These are phyloP conservation scores for Trametes gibbosa DNA, from an alignment of 768 basidiomycete genomes.

Conservation along the genomic window DNA sequence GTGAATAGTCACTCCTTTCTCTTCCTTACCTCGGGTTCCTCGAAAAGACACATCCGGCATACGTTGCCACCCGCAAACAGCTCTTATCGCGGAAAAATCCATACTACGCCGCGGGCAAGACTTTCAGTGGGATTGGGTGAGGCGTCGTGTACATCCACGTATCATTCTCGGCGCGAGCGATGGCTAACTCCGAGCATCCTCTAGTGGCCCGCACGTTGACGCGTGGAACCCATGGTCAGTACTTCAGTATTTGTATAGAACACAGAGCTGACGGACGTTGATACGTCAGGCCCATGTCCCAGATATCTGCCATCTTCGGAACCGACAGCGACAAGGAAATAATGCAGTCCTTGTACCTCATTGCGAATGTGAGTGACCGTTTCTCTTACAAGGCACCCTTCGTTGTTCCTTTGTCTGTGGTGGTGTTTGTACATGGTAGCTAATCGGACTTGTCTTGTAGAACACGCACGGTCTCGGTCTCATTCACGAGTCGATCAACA, in stretches of 20 bases:
- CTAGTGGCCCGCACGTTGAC: slow-evolving; percentile 74
- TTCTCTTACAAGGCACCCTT: not conserved
- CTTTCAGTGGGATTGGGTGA: slow-evolving; percentile 69
- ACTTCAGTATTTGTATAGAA: not conserved
- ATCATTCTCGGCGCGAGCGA: not conserved
- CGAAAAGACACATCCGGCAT: slow-evolving; percentile 53
- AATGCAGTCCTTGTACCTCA: slow-evolving; percentile 53
- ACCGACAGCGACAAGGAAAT: slow-evolving; percentile 74
- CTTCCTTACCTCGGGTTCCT: slow-evolving; percentile 80
- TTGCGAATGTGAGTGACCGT: slow-evolving; percentile 57
- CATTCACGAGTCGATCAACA: slow-evolving; percentile 72
- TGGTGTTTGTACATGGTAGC: too few species aligned
- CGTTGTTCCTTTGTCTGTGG: not conserved
- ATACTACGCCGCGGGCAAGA: slow-evolving; percentile 62
- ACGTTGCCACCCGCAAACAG: slow-evolving; percentile 60
- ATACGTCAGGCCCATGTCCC: slow-evolving; percentile 69
- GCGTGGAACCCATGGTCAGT: slow-evolving; percentile 67
- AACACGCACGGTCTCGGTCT: slow-evolving; percentile 74
- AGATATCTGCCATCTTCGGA: slow-evolving; percentile 70
- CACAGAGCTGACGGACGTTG: not conserved
- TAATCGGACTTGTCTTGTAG: slow-evolving; percentile 33
- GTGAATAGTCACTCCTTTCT: slow-evolving; percentile 63
- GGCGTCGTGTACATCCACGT: slow-evolving; percentile 21
- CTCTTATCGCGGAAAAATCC: slow-evolving; percentile 66
- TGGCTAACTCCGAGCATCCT: not conserved